A percentile compares a stretch with the other conserved stretches of the same genome.
Conservation (phyloP, 225 moss, liverwort and hornwort species). For the Pseudisothecium myosuroides region DNA sequence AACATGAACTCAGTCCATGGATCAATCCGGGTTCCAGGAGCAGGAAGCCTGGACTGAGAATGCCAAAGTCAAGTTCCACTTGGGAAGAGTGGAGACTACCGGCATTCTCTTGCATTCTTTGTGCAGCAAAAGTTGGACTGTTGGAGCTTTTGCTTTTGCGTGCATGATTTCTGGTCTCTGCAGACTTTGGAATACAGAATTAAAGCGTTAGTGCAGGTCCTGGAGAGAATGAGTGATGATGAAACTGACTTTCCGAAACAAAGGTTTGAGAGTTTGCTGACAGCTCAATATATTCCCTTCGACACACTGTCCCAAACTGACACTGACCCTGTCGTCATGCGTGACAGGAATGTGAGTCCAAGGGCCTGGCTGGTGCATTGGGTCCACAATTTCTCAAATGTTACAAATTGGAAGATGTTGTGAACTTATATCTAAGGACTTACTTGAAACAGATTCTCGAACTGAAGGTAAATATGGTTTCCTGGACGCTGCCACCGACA, state of each 20-base stretch:
- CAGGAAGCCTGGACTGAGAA: background rate
- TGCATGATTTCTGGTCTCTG: background rate
- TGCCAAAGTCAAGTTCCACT: background rate
- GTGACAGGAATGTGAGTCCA: background rate
- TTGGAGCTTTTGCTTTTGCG: background rate
- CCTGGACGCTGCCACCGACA: background rate
- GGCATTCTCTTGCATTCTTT: background rate
- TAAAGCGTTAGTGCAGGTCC: background rate
- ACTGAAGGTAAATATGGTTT: background rate
- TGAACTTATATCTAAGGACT: background rate
- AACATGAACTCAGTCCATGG: too few species aligned
- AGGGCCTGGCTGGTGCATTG: background rate
- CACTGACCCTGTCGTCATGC: background rate
- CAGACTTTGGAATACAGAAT: too few species aligned
- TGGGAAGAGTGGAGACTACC: background rate
- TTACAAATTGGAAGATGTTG: background rate
- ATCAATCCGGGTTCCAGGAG: background rate
- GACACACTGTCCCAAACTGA: background rate
- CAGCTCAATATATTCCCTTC: background rate
- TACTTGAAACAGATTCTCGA: background rate
- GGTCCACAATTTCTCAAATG: background rate
- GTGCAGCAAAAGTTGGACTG: background rate
- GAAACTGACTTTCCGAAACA: too few species aligned
- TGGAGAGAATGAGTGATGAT: background rate
- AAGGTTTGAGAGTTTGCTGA: background rate